Evolutionary conservation across 306 rosid species (phyloP).

Genomic region (Mucuna pruriens): DNA sequence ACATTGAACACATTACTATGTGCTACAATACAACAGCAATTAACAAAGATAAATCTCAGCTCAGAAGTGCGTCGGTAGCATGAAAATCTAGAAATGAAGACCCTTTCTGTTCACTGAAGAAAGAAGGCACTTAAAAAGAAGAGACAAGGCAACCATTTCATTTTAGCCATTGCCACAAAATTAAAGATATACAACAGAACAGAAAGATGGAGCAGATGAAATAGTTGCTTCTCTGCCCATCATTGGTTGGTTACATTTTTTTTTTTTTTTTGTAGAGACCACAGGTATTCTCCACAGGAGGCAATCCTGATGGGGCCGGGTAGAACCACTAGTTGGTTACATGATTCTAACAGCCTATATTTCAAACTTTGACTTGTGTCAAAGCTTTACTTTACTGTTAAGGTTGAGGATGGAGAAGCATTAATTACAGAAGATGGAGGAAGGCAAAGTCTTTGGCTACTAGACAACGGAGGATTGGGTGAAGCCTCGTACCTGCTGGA

Average conservation of each 20-base stretch:
- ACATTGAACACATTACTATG: slow-evolving; percentile 19
- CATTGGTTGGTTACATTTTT: slow-evolving; percentile 36
- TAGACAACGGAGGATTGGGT: slow-evolving; percentile 43
- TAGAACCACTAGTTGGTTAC: slow-evolving; percentile 36
- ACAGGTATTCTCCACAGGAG: no score
- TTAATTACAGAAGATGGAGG: slow-evolving; percentile 62
- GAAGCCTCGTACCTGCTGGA: slow-evolving; percentile 54
- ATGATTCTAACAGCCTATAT: slow-evolving; percentile 47
- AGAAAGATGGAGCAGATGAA: slow-evolving; percentile 26
- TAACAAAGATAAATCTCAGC: background rate
- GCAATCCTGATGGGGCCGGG: no score
- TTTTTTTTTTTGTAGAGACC: no score
- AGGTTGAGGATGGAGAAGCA: slow-evolving; percentile 54
- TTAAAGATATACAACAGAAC: slow-evolving; percentile 31
- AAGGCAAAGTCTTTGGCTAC: slow-evolving; percentile 63
- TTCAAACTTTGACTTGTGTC: slow-evolving; percentile 27
- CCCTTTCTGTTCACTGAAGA: slow-evolving; percentile 15
- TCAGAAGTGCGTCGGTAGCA: background rate
- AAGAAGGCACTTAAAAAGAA: slow-evolving; percentile 38
- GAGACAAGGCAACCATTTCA: slow-evolving; percentile 38
- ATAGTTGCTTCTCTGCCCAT: slow-evolving; percentile 41
- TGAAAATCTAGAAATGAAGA: background rate
- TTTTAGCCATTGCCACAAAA: slow-evolving; percentile 13
- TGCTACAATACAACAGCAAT: background rate
- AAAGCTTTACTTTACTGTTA: slow-evolving; percentile 66